These are phyloP conservation scores for Litchi chinensis DNA, from an alignment of 345 rosid genomes.

Conservation along the genomic window DNA sequence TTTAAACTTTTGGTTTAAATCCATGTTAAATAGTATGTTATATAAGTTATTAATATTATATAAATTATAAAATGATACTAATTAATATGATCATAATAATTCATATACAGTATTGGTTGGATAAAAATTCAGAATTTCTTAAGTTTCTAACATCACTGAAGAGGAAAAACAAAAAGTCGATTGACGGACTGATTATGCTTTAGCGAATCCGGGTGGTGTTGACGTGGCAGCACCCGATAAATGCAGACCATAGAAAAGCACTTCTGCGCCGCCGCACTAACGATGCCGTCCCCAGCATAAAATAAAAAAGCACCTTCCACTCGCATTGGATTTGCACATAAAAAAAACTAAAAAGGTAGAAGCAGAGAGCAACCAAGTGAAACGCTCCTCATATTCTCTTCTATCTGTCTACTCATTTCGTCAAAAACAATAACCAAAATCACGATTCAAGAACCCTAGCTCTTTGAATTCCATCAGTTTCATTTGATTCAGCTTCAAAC, in stretches of 20 bases:
- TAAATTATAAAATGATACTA: too few species aligned
- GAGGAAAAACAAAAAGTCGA: neutral
- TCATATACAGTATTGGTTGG: too few species aligned
- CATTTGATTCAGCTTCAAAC: neutral
- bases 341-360: neutral
- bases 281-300: neutral
- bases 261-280: neutral
- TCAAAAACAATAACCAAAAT: neutral
- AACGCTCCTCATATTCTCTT: neutral
- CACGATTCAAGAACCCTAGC: slow-evolving; percentile 5
- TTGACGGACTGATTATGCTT: neutral
- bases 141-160: too few species aligned
- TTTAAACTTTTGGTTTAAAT: too few species aligned
- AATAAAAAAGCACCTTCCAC: neutral
- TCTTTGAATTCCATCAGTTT: neutral
- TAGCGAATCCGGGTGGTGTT: neutral
- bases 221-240: slow-evolving; percentile 15
- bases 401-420: neutral
- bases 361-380: neutral
- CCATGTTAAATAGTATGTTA: too few species aligned
- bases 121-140: too few species aligned
- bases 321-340: too few species aligned
- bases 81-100: too few species aligned
- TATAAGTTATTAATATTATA: too few species aligned
- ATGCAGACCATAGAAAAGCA: neutral